phyloP scores from a whole-genome alignment of 2,329 filamentous ascomycete species.

The Coniochaeta pulveracea region DNA sequence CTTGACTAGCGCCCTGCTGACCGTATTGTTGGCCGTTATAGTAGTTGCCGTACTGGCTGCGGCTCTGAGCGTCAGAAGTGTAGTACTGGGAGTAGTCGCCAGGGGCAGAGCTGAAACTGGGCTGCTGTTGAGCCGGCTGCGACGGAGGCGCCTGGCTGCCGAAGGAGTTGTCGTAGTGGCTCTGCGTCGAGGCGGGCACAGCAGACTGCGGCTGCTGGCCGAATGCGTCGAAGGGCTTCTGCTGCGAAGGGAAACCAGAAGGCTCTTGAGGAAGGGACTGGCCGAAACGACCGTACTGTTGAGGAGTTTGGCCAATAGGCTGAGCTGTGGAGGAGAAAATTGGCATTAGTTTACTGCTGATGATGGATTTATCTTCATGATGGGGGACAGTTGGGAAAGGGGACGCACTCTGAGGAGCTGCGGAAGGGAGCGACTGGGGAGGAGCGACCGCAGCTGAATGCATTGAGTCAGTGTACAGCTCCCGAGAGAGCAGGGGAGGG shows the following conservation, averaged over 20 bases:
- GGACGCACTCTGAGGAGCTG: conserved; percentile 23
- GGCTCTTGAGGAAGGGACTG: conserved; percentile 51
- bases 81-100: conserved; percentile 82
- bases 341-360: conserved; percentile 19
- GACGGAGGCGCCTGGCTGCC: conserved; percentile 46
- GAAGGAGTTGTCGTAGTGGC: conserved; percentile 49
- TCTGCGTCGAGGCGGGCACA: conserved; percentile 28
- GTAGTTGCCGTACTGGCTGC: conserved; percentile 71
- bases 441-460: conserved; percentile 17
- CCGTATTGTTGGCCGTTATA: conserved; percentile 50
- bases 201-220: conserved; percentile 58
- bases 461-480: conserved; percentile 9
- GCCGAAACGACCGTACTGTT: conserved; percentile 61
- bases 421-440: conserved; percentile 18
- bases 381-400: no score
- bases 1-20: conserved; percentile 45
- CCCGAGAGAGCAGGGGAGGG: background rate
- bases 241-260: conserved; percentile 44
- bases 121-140: conserved; percentile 46
- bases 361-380: no score
- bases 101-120: conserved; percentile 59
- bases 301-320: conserved; percentile 44
- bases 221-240: conserved; percentile 87
- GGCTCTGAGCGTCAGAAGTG: conserved; percentile 59
- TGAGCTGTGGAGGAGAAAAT: conserved; percentile 35